A percentile compares a stretch with the other conserved stretches of the same genome.
These are phyloP conservation scores for Irpex rosettiformis DNA, from an alignment of 1,284 basidiomycete species.

Conservation along the genomic window DNA sequence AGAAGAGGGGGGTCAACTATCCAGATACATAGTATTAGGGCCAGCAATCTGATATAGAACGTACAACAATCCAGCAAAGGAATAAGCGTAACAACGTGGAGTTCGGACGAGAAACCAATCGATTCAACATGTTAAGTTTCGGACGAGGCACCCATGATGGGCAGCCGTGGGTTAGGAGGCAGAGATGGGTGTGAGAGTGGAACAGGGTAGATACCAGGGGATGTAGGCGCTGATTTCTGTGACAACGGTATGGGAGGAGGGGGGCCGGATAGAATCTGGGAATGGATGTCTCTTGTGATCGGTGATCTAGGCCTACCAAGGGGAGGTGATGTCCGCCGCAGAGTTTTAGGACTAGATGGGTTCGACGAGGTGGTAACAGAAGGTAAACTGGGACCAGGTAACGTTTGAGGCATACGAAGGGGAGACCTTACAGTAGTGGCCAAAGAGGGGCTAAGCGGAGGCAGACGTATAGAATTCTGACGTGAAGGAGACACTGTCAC, in stretches of 20 bases:
- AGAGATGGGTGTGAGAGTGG: conserved; percentile 12
- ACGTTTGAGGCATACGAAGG: conserved; percentile 7
- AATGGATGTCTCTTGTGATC: conserved; percentile 8
- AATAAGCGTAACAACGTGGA: neutral
- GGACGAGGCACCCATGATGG: conserved; percentile 5
- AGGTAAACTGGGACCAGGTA: conserved; percentile 8
- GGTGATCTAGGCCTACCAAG: conserved; percentile 11
- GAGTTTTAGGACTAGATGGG: conserved; percentile 11
- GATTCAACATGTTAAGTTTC: conserved; percentile 9
- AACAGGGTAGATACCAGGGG: conserved; percentile 13
- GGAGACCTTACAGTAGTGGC: conserved; percentile 9
- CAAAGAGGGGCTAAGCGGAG: conserved; percentile 15
- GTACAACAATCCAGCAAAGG: conserved; percentile 6
- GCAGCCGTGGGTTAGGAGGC: conserved; percentile 9
- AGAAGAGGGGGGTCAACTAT: neutral
- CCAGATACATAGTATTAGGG: conserved; percentile 8
- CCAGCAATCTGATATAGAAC: neutral
- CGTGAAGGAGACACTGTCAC: conserved; percentile 11
- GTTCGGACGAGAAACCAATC: neutral
- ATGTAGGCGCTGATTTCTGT: conserved; percentile 10
- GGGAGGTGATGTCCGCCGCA: conserved; percentile 12
- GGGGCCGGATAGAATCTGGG: neutral
- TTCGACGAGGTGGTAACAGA: conserved; percentile 2
- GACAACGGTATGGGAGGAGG: neutral
- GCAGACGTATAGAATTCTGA: conserved; percentile 13